Percentiles rank a stretch among this genome's conserved stretches.
phyloP scores from a whole-genome alignment of 768 basidiomycete genomes.

The Collybiopsis confluens region DNA sequence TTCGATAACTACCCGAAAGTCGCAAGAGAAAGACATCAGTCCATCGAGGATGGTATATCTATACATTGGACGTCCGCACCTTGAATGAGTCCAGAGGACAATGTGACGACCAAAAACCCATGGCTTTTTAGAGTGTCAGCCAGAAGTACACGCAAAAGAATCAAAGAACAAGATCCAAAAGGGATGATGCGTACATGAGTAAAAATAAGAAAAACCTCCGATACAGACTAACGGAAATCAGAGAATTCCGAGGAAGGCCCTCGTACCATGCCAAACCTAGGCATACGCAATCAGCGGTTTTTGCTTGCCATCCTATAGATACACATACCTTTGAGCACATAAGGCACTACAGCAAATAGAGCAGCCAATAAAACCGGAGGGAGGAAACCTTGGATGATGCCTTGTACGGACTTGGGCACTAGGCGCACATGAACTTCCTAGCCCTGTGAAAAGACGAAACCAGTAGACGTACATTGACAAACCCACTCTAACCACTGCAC shows the following conservation, averaged over 20 bases:
- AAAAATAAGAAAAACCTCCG: constrained; percentile 68
- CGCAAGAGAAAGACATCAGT: no score
- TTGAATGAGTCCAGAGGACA: constrained; percentile 55
- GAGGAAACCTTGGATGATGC: constrained; percentile 62
- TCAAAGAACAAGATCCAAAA: not conserved
- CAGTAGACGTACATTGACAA: constrained; percentile 26
- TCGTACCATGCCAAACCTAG: constrained; percentile 60
- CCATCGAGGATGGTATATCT: no score
- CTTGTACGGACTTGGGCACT: constrained; percentile 35
- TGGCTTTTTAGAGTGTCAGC: no score
- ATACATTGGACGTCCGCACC: constrained; percentile 10
- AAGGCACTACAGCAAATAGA: constrained; percentile 58
- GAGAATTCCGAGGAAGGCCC: constrained; percentile 63
- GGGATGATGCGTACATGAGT: constrained; percentile 36
- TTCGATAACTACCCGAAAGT: no score
- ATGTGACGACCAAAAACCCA: constrained; percentile 69
- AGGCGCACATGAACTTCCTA: not conserved
- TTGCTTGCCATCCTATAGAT: not conserved
- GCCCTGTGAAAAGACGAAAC: not conserved
- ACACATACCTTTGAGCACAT: constrained; percentile 48
- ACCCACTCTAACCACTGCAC: constrained; percentile 61
- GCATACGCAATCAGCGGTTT: constrained; percentile 8
- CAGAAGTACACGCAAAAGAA: no score
- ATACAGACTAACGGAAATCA: constrained; percentile 70
- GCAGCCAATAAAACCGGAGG: constrained; percentile 62